These are phyloP conservation scores for Allantophomopsis lycopodina DNA, from an alignment of 2,329 filamentous ascomycete species.

Conservation along the genomic window DNA sequence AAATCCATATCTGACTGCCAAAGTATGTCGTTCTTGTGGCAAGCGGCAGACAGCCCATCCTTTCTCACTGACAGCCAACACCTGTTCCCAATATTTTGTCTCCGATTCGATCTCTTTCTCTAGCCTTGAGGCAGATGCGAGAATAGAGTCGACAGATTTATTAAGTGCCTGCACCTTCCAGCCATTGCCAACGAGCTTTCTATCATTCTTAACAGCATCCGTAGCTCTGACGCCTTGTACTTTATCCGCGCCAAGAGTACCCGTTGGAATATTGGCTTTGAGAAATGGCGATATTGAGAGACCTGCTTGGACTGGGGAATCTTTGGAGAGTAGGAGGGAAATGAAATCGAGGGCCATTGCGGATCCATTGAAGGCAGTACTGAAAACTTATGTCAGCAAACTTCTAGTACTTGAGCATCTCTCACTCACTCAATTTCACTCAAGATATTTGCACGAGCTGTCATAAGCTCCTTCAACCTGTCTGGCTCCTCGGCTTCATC, in stretches of 20 bases:
- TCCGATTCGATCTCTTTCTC: slow-evolving; percentile 69
- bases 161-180: slow-evolving; percentile 71
- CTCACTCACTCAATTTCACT: slow-evolving; percentile 36
- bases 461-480: slow-evolving; percentile 18
- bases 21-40: slow-evolving; percentile 55
- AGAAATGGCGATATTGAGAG: slow-evolving; percentile 57
- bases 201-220: slow-evolving; percentile 37
- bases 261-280: slow-evolving; percentile 58
- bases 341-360: slow-evolving; percentile 63
- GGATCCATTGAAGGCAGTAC: too few relatives aligned
- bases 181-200: slow-evolving; percentile 45
- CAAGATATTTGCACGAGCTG: slow-evolving; percentile 42
- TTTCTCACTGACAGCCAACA: slow-evolving; percentile 65
- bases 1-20: slow-evolving; percentile 85
- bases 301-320: slow-evolving; percentile 56
- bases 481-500: slow-evolving; percentile 28
- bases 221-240: slow-evolving; percentile 47
- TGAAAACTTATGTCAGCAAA: too few relatives aligned
- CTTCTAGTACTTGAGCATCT: too few relatives aligned
- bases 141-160: slow-evolving; percentile 58
- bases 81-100: slow-evolving; percentile 77
- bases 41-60: slow-evolving; percentile 79
- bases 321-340: slow-evolving; percentile 72
- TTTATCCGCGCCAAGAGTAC: slow-evolving; percentile 57
- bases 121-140: slow-evolving; percentile 58